phyloP scores from a whole-genome alignment of 208 protist species.

The Leptomonas seymouri region DNA sequence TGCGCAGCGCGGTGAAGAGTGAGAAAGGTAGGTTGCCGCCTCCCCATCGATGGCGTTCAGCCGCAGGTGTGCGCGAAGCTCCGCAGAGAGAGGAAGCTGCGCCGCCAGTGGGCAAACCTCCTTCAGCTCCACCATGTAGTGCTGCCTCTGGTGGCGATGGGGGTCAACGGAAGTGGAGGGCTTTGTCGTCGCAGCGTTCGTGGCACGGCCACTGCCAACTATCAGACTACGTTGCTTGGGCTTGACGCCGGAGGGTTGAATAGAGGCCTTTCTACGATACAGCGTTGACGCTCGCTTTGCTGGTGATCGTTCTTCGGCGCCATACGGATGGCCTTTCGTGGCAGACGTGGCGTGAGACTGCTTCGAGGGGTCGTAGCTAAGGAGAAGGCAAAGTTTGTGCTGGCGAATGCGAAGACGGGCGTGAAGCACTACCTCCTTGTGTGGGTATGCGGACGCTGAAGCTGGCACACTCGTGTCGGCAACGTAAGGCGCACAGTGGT shows the following conservation, averaged over 20 bases:
- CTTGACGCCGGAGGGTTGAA: neutral
- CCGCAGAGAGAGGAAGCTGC: slow-evolving; percentile 26
- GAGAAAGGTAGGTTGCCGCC: slow-evolving; percentile 36
- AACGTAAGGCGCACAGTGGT: neutral
- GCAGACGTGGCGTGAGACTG: neutral
- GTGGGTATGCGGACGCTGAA: neutral
- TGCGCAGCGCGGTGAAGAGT: slow-evolving; percentile 18
- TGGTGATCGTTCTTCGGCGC: neutral
- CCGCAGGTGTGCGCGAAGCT: slow-evolving; percentile 32
- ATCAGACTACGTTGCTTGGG: neutral
- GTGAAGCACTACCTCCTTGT: slow-evolving; percentile 1
- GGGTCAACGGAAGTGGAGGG: neutral
- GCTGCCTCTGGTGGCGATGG: neutral
- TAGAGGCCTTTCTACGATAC: neutral
- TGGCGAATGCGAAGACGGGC: neutral
- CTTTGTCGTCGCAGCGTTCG: too few relatives aligned
- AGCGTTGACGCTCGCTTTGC: neutral
- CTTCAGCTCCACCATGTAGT: slow-evolving; percentile 14
- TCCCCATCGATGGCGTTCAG: slow-evolving; percentile 31
- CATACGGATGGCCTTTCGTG: neutral
- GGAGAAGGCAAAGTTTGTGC: slow-evolving; percentile 6
- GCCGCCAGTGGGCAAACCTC: slow-evolving; percentile 31
- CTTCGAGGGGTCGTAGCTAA: slow-evolving; percentile 6
- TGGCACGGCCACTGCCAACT: neutral
- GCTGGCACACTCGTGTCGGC: neutral